Conservation (phyloP, 2,329 filamentous ascomycete genomes). For the Botrytis aclada region DNA sequence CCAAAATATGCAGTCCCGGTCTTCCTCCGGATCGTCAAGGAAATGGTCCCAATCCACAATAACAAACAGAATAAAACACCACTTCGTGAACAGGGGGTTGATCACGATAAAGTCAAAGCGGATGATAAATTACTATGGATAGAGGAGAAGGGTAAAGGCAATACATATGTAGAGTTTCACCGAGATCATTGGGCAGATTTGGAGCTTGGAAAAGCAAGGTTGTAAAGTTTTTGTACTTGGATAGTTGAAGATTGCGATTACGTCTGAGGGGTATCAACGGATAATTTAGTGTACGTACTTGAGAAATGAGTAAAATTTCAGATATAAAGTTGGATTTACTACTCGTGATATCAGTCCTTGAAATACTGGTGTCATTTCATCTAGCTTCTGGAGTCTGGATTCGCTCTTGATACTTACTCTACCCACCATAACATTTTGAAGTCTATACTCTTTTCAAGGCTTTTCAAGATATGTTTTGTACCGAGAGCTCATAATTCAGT, state of each 20-base stretch:
- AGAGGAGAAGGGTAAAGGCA: constrained; percentile 52
- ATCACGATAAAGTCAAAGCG: constrained; percentile 48
- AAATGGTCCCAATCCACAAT: constrained; percentile 64
- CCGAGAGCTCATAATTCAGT: not conserved
- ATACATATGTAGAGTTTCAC: constrained; percentile 58
- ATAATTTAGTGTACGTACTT: not conserved
- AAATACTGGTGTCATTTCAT: not conserved
- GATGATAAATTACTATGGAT: constrained; percentile 52
- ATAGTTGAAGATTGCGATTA: not conserved
- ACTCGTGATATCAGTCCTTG: not conserved
- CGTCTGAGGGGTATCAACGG: not conserved
- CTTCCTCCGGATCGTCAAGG: constrained; percentile 62
- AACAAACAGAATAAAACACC: constrained; percentile 79
- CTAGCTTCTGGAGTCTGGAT: not conserved
- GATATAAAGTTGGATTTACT: not conserved
- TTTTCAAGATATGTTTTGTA: not conserved
- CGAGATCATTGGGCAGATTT: constrained; percentile 56
- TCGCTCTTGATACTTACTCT: not conserved
- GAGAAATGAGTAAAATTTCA: not conserved
- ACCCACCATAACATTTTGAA: not conserved
- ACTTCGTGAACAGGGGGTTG: constrained; percentile 63
- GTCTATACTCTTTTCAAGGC: not conserved
- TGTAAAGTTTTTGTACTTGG: constrained; percentile 37
- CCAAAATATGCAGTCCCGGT: constrained; percentile 74
- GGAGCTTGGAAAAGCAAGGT: constrained; percentile 43